These are phyloP conservation scores for Bryum argenteum DNA, from an alignment of 225 moss, liverwort and hornwort genomes.

Conservation along the genomic window DNA sequence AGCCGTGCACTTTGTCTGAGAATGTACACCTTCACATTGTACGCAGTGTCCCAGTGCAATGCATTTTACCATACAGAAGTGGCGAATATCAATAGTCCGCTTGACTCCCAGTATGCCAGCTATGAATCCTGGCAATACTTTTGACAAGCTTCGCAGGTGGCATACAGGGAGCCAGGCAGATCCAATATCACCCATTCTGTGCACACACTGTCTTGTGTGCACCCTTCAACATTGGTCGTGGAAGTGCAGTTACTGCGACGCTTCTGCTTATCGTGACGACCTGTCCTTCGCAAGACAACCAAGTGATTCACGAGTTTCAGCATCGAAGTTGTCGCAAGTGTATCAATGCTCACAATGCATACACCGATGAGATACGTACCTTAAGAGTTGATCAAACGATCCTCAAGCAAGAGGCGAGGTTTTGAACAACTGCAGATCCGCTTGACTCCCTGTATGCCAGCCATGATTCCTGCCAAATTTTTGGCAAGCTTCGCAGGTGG, in stretches of 20 bases:
- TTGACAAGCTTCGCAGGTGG: slow-evolving; percentile 41
- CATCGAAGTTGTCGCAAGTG: not conserved
- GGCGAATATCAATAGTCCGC: slow-evolving; percentile 27
- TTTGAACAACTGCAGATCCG: slow-evolving; percentile 33
- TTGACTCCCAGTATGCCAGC: slow-evolving; percentile 45
- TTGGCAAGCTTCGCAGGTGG: slow-evolving; percentile 54
- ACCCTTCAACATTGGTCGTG: slow-evolving; percentile 6
- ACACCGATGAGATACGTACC: not conserved
- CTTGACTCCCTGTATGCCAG: slow-evolving; percentile 53
- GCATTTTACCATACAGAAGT: slow-evolving; percentile 13
- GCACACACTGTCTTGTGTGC: no score
- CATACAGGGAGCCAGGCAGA: slow-evolving; percentile 49
- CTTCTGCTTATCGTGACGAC: slow-evolving; percentile 18
- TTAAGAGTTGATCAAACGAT: not conserved
- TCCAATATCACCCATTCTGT: slow-evolving; percentile 29
- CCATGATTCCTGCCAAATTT: slow-evolving; percentile 36
- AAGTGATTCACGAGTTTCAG: not conserved
- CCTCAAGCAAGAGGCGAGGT: not conserved
- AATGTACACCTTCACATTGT: no score
- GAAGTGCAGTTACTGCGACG: not conserved
- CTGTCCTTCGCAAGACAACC: not conserved
- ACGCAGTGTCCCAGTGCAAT: no score
- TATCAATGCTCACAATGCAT: not conserved
- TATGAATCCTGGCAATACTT: slow-evolving; percentile 25
- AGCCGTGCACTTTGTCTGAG: no score